Evolutionary conservation across 495 filamentous ascomycete species (phyloP).

Genomic region (Xylaria grammica): DNA sequence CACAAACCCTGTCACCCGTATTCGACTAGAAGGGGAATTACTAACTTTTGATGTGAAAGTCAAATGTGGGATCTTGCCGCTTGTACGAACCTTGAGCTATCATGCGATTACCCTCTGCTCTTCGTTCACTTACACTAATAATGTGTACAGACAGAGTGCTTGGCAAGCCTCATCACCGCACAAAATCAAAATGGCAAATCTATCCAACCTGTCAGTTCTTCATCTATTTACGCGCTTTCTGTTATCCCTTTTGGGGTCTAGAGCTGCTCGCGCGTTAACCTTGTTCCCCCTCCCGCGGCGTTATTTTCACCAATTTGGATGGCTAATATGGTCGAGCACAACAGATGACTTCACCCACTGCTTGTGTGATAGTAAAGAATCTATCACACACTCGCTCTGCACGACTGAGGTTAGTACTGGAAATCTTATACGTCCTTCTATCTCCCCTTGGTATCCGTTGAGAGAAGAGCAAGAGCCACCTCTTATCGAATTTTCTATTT

Average conservation of each 20-base stretch:
- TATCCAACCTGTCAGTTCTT: slow-evolving; percentile 72
- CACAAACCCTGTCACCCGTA: slow-evolving; percentile 7
- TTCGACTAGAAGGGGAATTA: neutral
- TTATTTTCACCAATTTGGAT: too few relatives aligned
- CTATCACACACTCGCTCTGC: slow-evolving; percentile 80
- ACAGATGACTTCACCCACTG: slow-evolving; percentile 73
- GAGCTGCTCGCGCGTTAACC: too few relatives aligned
- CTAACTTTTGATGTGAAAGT: slow-evolving; percentile 9
- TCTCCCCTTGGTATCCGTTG: neutral
- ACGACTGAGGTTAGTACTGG: slow-evolving; percentile 62
- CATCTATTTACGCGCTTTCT: too few relatives aligned
- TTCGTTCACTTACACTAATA: neutral
- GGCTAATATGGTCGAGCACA: too few relatives aligned
- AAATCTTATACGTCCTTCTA: neutral
- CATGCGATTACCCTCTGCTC: neutral
- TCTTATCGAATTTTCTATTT: neutral
- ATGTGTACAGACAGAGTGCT: slow-evolving; percentile 62
- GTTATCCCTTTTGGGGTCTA: too few relatives aligned
- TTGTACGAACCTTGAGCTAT: neutral
- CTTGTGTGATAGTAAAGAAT: slow-evolving; percentile 80
- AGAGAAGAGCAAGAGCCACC: neutral
- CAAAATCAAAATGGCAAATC: slow-evolving; percentile 72
- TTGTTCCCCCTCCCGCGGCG: too few relatives aligned
- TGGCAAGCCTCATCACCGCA: slow-evolving; percentile 68
- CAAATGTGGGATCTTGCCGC: slow-evolving; percentile 73